Percentiles rank a stretch among this genome's conserved stretches.
phyloP scores from a whole-genome alignment of 2,329 filamentous ascomycete genomes.

The Cryphonectria parasitica region DNA sequence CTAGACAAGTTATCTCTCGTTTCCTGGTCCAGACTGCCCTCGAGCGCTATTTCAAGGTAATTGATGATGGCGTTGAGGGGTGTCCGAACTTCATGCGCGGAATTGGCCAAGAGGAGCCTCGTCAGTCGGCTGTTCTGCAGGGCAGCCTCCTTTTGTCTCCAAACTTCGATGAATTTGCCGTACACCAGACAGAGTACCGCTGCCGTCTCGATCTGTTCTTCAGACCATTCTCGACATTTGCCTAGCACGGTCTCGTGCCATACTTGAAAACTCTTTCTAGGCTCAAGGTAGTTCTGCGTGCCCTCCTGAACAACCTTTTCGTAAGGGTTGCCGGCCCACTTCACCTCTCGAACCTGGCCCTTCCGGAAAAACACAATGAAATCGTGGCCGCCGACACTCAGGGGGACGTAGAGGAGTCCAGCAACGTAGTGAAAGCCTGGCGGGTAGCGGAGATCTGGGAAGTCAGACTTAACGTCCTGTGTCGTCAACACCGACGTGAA shows the following conservation, averaged over 20 bases:
- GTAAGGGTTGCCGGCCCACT: constrained; percentile 87
- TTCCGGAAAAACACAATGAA: constrained; percentile 93
- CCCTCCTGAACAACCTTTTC: constrained; percentile 76
- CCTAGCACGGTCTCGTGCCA: constrained; percentile 83
- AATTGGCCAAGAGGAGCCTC: constrained; percentile 78
- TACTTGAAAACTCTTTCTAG: constrained; percentile 75
- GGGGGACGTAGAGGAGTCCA: constrained; percentile 78
- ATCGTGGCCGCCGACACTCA: constrained; percentile 75
- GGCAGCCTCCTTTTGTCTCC: constrained; percentile 86
- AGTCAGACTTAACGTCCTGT: constrained; percentile 75
- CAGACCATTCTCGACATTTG: constrained; percentile 84
- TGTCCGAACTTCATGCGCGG: constrained; percentile 88
- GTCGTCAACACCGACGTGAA: constrained; percentile 78
- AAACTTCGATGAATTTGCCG: constrained; percentile 88
- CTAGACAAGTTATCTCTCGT: constrained; percentile 82
- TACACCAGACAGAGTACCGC: constrained; percentile 88
- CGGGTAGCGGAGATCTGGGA: constrained; percentile 78
- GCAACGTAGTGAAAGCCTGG: constrained; percentile 80
- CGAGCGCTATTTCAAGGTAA: constrained; percentile 87
- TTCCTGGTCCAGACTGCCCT: constrained; percentile 77
- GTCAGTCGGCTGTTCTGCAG: constrained; percentile 83
- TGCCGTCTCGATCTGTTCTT: constrained; percentile 87
- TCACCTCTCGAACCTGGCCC: constrained; percentile 74
- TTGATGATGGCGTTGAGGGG: constrained; percentile 94
- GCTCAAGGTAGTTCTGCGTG: constrained; percentile 75